Percentiles rank a stretch among this genome's conserved stretches.
Evolutionary conservation across 495 filamentous ascomycete species (phyloP).

Genomic region (Neurospora discreta): DNA sequence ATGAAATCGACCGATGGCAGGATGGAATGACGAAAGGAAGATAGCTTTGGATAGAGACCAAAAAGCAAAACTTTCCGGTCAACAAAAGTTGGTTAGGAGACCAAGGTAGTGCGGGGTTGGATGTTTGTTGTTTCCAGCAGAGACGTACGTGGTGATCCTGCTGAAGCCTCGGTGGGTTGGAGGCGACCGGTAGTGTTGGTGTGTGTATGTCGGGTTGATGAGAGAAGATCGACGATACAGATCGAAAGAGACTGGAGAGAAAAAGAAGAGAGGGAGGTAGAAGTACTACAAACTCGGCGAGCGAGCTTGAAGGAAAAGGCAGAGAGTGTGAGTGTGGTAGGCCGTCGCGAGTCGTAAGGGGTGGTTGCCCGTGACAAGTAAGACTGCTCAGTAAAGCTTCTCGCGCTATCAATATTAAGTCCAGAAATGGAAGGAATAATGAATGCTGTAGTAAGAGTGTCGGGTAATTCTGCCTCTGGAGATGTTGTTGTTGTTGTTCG

Average conservation of each 20-base stretch:
- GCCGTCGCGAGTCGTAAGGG: neutral
- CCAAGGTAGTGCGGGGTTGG: neutral
- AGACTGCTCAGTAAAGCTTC: neutral
- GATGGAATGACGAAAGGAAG: neutral
- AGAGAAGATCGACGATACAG: conserved; percentile 4
- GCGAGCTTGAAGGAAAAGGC: neutral
- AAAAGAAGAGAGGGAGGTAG: neutral
- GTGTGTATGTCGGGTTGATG: neutral
- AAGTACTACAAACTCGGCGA: neutral
- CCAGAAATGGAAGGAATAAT: neutral
- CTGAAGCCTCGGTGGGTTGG: neutral
- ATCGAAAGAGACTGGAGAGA: neutral
- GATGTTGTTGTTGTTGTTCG: neutral
- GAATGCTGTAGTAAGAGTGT: neutral
- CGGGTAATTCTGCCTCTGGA: neutral
- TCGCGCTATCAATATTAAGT: neutral
- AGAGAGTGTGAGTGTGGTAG: neutral
- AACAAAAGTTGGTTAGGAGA: conserved; percentile 1
- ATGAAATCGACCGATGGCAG: neutral
- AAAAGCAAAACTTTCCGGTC: conserved; percentile 7
- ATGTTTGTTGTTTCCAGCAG: neutral
- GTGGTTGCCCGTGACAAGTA: neutral
- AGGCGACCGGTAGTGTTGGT: conserved; percentile 1
- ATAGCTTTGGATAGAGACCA: conserved; percentile 1
- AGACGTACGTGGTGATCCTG: neutral